Evolutionary conservation across 1,284 basidiomycete species (phyloP).

Genomic region (Ganoderma boninense): DNA sequence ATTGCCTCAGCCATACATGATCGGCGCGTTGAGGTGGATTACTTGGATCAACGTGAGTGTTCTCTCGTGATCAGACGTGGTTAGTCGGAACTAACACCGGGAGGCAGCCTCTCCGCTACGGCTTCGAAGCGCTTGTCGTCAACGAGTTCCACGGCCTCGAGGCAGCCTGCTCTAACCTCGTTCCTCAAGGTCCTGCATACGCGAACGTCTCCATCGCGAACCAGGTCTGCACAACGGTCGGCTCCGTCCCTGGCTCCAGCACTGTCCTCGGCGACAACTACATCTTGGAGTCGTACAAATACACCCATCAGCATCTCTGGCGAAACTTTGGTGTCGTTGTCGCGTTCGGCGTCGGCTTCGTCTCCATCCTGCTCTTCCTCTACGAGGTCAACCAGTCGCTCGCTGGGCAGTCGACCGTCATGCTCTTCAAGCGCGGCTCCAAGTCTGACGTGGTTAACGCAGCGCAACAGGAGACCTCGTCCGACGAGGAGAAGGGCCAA

Average conservation of each 20-base stretch:
- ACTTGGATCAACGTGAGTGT: conserved; percentile 64
- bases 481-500: conserved; percentile 41
- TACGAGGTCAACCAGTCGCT: conserved; percentile 55
- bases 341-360: conserved; percentile 59
- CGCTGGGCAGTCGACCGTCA: conserved; percentile 43
- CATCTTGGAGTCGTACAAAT: conserved; percentile 67
- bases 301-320: conserved; percentile 72
- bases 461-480: conserved; percentile 33
- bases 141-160: conserved; percentile 65
- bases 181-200: conserved; percentile 62
- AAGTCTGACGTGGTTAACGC: conserved; percentile 26
- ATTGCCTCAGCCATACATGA: conserved; percentile 64
- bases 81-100: conserved; percentile 1
- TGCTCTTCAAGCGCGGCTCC: conserved; percentile 54
- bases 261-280: conserved; percentile 62
- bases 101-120: conserved; percentile 55
- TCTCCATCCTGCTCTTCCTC: conserved; percentile 57
- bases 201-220: conserved; percentile 58
- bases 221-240: conserved; percentile 69
- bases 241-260: conserved; percentile 55
- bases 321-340: conserved; percentile 67
- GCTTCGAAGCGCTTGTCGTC: conserved; percentile 59
- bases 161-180: conserved; percentile 50
- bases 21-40: conserved; percentile 71
- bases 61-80: neutral